Base-by-base conservation (phyloP, 495 filamentous ascomycete species). In the Aspergillus bridgeri region DNA sequence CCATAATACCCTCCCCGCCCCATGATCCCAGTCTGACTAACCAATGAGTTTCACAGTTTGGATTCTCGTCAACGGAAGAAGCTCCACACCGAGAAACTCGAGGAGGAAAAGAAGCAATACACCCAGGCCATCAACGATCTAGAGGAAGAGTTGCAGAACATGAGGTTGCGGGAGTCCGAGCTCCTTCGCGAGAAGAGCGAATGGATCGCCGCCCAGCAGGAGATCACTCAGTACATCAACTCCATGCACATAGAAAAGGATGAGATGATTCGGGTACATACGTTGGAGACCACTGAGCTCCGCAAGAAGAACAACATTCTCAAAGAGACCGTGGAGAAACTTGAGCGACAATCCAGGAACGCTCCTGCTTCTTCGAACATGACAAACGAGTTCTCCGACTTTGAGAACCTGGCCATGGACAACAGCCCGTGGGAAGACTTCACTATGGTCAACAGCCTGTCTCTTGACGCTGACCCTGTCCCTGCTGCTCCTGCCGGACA, bases 51-150 rank as follows among this genome's bases (percentile, higher is more conserved):
- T 60, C 17, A 42, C 67, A 96, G 90, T 48, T 84, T 99, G 60
- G 92, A 97, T 75, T 98, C 95, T 25, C 88, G 94, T 60, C 94
- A 97, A 72, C 88, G 95, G 61, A 99, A 98, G 83, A 99, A 99
- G 82, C 88, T 92, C 71, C 93, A 99, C 75, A 98, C 94, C 23
- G 93, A 98, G 78, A 88, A 92, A 56, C 83, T 99, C 17, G 94
- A 99, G 68, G 90, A 95, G 68, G 92, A 97, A 75, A 96, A 96
- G 83, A 96, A 97, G 77, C 83, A 88, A 44, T 94, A 85, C 76
- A 88, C 84, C 56, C 83, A 81, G 56, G 66, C 86, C 62, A 88
- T 98, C 69, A 79, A 77, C 57, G 81, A 85, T 43, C 80, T 97
- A 60, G 89, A 98, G 67, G 91, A 96, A 29, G 86, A 90, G 53